Evolutionary conservation across 2,329 filamentous ascomycete species (phyloP), one percentile per base, ranked within the genome.

Genomic region (Cryphonectria carpinicola): DNA sequence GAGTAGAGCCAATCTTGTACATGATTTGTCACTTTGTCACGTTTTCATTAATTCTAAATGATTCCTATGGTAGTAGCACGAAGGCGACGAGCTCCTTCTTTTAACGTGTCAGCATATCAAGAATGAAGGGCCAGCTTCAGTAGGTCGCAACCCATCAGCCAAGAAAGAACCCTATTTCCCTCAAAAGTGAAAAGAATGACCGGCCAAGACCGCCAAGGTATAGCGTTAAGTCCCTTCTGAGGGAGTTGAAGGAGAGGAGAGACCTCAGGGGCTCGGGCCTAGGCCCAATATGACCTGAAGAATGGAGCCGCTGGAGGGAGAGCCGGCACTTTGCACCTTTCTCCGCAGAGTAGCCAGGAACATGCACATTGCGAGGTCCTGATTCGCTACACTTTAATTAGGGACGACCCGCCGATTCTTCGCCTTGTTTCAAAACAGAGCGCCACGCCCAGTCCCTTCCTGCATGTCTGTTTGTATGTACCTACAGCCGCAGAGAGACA

Each of bases 361-460:
- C 19, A 22, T 43, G 35, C 52, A 58, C 39, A 10, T 32, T 28
- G 14, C 11, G 14, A 35, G 35, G n/a, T 28, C 19, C 22, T 67
- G 65, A 67, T 67, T 67, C 52, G 65, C 65, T 52, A 39, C n/a
- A 61, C 13, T 61, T 67, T 67, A 49, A 67, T 67, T 61, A 65
- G 46, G 65, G 25, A 46, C 39, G 35, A 28, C n/a, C 52, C 32
- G 54, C 65, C 35, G 13, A 52, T 22, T 25, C 70, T 58, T 66
- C 58, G 68, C 60, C 68, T 62, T 65, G 68, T 72, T 72, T 70
- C 68, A 72, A 39, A 41, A 69, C 66, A 63, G 32, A 54, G 64
- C 68, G 66, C 67, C 67, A 63, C 63, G 58, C 69, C 60, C 46
- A n/a, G 22, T n/a, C 5, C 13, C 14, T 17, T 43, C 22, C 22